Evolutionary conservation across 2,329 filamentous ascomycete species (phyloP), one percentile per base, ranked within the genome.

Genomic region (Phyllosticta ampelicida): DNA sequence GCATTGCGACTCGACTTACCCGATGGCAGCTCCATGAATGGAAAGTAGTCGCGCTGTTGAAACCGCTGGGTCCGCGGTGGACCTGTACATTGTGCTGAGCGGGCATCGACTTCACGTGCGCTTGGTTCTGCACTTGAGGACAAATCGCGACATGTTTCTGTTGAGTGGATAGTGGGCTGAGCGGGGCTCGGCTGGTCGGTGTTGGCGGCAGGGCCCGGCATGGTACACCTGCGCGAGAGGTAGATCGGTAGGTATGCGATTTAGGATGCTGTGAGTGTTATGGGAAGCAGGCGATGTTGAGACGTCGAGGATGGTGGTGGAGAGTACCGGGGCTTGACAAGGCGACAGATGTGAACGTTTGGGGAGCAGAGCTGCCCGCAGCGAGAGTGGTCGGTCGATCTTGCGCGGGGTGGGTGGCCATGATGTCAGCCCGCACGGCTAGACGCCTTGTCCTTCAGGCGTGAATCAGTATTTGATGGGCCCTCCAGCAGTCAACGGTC

Each of bases 1-100:
- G n/a, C 9, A n/a, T 11, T 29, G 50, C 10, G 13, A 10, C 13
- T 21, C 13, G 18, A 36, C 56, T 54, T 26, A 59, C 56, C 56
- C 28, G 56, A 59, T 18, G 56, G 56, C 13, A 59, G 48, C 36
- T 59, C 56, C 56, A 59, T 59, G 48, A 59, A 59, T 19, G 52
- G 56, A n/a, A 59, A 59, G 19, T 55, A 51, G 18, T 59, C 21
- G 26, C 54, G 51, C 53, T 59, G 50, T 8, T 53, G 55, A 16
- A 44, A 5, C 36, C 36, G n/a, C 6, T 44, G 36, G 13, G 13
- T n/a, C 36, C 36, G 36, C 8, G 36, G n/a, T 44, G 13, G 36
- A n/a, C n/a, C 36, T 44, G 36, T 16, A n/a, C 36, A 44, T 44
- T 44, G 11, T 44, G 13, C 13, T 44, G 36, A 44, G 36, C 36